Conservation (phyloP, 1,139 yeast species). For the Yamadazyma diddensiae region DNA sequence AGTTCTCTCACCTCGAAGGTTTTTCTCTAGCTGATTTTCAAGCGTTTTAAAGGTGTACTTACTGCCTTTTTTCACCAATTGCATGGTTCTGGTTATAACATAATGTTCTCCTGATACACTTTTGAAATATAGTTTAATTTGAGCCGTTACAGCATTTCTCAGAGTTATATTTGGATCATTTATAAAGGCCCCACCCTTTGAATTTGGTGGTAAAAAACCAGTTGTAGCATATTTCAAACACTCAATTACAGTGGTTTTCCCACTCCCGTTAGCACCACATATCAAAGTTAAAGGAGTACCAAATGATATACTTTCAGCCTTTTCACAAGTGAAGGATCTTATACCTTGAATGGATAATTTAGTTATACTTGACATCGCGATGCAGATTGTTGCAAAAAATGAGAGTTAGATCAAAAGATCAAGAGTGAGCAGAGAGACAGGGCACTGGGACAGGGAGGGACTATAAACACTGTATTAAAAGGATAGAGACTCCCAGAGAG, state of each 20-base stretch:
- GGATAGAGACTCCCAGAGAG: too few species aligned
- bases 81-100: constrained; percentile 86
- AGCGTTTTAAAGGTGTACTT: constrained; percentile 76
- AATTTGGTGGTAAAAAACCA: constrained; percentile 93
- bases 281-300: constrained; percentile 89
- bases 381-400: too few species aligned
- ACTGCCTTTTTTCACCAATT: constrained; percentile 57
- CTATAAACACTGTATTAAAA: too few species aligned
- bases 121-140: constrained; percentile 82
- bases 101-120: constrained; percentile 72
- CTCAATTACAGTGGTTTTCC: constrained; percentile 97
- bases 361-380: constrained; percentile 60
- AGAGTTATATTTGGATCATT: constrained; percentile 88
- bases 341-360: constrained; percentile 88
- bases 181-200: constrained; percentile 94
- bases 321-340: constrained; percentile 82
- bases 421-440: too few species aligned
- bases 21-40: constrained; percentile 80
- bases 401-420: too few species aligned
- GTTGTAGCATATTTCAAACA: constrained; percentile 93
- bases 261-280: constrained; percentile 96
- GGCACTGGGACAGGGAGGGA: too few species aligned
- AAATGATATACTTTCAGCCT: constrained; percentile 83
- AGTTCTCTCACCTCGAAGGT: constrained; percentile 62
- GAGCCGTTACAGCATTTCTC: constrained; percentile 78